These are phyloP conservation scores for Mayamaea pseudoterrestris DNA, from an alignment of 108 stramenopile species.

Conservation along the genomic window DNA sequence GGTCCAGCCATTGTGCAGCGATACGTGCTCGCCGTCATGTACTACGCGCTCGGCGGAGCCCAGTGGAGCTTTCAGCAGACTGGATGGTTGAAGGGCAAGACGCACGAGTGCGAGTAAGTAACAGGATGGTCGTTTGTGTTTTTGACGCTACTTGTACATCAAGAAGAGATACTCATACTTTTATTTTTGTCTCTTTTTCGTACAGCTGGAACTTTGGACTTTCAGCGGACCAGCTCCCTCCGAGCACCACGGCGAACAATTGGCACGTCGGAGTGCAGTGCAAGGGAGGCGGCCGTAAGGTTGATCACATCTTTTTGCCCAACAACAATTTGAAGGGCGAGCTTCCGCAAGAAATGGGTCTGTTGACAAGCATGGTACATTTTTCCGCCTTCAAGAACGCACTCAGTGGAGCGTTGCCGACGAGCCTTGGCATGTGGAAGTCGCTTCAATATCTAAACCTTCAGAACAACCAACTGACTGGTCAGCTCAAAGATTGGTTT, in stretches of 20 bases:
- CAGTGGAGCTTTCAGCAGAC: conserved; percentile 17
- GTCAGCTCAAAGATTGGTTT: conserved; percentile 11
- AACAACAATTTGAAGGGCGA: conserved; percentile 19
- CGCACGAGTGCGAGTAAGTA: too few relatives aligned
- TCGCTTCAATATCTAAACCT: conserved; percentile 9
- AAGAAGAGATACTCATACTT: too few relatives aligned
- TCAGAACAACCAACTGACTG: conserved; percentile 5
- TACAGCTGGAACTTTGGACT: too few relatives aligned
- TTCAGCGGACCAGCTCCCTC: too few relatives aligned
- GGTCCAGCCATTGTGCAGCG: too few relatives aligned
- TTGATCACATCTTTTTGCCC: background rate
- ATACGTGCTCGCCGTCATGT: conserved; percentile 31
- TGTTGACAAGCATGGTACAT: conserved; percentile 19
- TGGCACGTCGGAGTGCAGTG: too few relatives aligned
- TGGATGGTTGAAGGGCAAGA: too few relatives aligned
- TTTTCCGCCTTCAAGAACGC: conserved; percentile 5
- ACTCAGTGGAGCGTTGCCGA: conserved; percentile 10
- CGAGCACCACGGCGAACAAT: too few relatives aligned
- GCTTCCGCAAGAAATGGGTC: conserved; percentile 26
- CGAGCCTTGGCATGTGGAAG: conserved; percentile 6
- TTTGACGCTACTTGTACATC: too few relatives aligned
- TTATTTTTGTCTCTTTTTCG: too few relatives aligned
- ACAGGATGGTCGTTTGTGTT: too few relatives aligned
- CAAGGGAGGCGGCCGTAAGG: too few relatives aligned
- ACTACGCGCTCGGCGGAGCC: conserved; percentile 31